Evolutionary conservation across 2,329 filamentous ascomycete genomes (phyloP), one percentile per base, ranked within the genome.

Genomic region (Cucurbitaria berberidis): DNA sequence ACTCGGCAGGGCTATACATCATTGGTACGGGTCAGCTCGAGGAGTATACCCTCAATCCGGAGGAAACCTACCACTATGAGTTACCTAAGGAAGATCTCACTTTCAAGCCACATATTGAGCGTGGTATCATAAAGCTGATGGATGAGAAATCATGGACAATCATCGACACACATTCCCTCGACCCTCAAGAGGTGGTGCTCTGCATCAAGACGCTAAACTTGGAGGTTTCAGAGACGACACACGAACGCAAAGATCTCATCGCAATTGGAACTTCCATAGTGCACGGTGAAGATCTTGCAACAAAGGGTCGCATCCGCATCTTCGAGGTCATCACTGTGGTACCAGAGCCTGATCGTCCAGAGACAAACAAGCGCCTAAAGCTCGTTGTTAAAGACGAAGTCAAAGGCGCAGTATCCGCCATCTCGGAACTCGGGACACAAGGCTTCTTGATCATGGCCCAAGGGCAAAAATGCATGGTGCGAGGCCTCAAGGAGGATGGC

Each of bases 391-490:
- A 89, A 66, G 95, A 99, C 73, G 91, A 96, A 45, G 92, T 98
- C 22, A 90, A 95, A 44, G 95, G 95, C 9, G 91, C 91, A 3
- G 91, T 99, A 21, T 96, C 93, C 13, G 89, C 91, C 0, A 76
- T 99, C 10, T 91, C 89, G 0, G 88, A 90, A 59, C 88, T 96
- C 48, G 93, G 90, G 36, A 91, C 88, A 0, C 92, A 95, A 75
- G 95, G 90, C 1, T 91, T 93, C 62, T 86, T 96, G 82, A 87
- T 95, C 57, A 90, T 90, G 35, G 92, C 93, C 0, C 95, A 99
- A 71, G 95, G 95, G 0, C 93, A 97, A 69, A 99, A 99, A 76
- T 93, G 92, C 73, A 96, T 99, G 89, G 92, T 99, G 1, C 84
- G 95, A 53, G 95, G 95, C 35, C 82, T 99, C 3, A 97, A 97